These are phyloP conservation scores for Hexamita inflata DNA, from an alignment of 208 protist genomes.

Conservation along the genomic window DNA sequence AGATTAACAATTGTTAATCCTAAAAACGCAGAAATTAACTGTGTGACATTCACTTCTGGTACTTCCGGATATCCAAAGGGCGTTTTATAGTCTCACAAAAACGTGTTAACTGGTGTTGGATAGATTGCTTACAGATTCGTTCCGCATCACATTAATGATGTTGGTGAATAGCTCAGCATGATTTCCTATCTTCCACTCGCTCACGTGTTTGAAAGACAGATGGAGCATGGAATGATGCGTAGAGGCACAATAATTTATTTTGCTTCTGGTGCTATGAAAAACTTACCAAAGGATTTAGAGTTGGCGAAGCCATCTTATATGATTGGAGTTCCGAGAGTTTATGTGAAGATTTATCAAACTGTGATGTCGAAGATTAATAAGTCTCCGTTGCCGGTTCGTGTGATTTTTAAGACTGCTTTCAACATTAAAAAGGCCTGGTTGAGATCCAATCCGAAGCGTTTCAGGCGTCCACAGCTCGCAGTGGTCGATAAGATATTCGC, in stretches of 20 bases:
- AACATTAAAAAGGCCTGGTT: not conserved
- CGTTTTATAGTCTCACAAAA: slow-evolving; percentile 1
- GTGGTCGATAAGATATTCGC: not conserved
- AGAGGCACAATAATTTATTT: not conserved
- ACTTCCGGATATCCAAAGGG: slow-evolving; percentile 22
- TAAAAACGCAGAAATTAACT: not conserved
- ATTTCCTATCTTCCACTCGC: slow-evolving; percentile 20
- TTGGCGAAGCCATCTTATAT: not conserved
- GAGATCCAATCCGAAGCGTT: not conserved
- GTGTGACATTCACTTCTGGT: slow-evolving; percentile 9
- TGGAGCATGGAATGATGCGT: not conserved
- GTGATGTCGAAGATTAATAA: not conserved
- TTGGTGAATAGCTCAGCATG: not conserved
- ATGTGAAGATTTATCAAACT: slow-evolving; percentile 4
- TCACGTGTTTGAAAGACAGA: slow-evolving; percentile 5
- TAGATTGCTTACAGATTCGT: not conserved
- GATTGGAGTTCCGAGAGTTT: not conserved
- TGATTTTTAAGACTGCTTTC: not conserved
- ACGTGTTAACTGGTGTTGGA: not conserved
- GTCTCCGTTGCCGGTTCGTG: not conserved
- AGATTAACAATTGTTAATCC: too few relatives aligned
- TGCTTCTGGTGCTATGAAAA: not conserved
- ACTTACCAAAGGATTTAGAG: slow-evolving; percentile 14
- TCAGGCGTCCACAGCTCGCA: not conserved
- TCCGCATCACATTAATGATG: not conserved